These are phyloP conservation scores for Stropharia rugosoannulata DNA, from an alignment of 768 basidiomycete genomes.

Conservation along the genomic window DNA sequence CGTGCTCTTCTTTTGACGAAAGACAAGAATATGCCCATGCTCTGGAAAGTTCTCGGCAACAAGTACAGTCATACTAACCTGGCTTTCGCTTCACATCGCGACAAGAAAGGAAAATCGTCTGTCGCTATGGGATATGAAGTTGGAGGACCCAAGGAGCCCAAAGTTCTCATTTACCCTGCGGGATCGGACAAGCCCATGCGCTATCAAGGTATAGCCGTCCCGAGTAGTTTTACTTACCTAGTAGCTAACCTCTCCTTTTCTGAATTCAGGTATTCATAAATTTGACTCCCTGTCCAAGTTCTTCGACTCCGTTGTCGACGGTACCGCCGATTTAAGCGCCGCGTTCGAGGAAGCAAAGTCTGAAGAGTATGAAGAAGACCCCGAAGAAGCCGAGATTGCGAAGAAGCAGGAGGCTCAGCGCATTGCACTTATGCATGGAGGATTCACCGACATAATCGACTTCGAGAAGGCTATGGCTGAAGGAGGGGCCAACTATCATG, in stretches of 20 bases:
- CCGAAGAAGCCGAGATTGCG: conserved; percentile 46
- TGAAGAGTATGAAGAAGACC: conserved; percentile 39
- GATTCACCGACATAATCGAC: conserved; percentile 48
- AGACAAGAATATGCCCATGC: conserved; percentile 70
- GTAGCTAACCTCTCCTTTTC: not conserved
- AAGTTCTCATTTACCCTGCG: conserved; percentile 69
- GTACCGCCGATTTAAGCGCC: conserved; percentile 54
- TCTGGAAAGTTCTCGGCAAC: conserved; percentile 80
- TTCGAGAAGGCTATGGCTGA: conserved; percentile 49
- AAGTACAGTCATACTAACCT: conserved; percentile 61
- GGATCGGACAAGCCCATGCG: conserved; percentile 54
- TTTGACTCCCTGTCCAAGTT: conserved; percentile 72
- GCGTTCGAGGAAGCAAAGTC: conserved; percentile 37
- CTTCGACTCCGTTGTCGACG: conserved; percentile 70
- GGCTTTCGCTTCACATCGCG: conserved; percentile 61
- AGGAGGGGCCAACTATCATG: conserved; percentile 43
- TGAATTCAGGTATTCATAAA: conserved; percentile 60
- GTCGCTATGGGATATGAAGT: conserved; percentile 58
- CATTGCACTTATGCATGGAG: conserved; percentile 50
- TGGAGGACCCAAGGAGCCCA: conserved; percentile 53
- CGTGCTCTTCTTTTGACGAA: conserved; percentile 73
- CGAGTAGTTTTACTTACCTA: not conserved
- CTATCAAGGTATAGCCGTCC: conserved; percentile 59
- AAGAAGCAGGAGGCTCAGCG: conserved; percentile 52
- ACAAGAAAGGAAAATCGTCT: conserved; percentile 62